These are phyloP conservation scores for Cordyceps cicadae DNA, from an alignment of 2,329 filamentous ascomycete genomes.

Conservation along the genomic window DNA sequence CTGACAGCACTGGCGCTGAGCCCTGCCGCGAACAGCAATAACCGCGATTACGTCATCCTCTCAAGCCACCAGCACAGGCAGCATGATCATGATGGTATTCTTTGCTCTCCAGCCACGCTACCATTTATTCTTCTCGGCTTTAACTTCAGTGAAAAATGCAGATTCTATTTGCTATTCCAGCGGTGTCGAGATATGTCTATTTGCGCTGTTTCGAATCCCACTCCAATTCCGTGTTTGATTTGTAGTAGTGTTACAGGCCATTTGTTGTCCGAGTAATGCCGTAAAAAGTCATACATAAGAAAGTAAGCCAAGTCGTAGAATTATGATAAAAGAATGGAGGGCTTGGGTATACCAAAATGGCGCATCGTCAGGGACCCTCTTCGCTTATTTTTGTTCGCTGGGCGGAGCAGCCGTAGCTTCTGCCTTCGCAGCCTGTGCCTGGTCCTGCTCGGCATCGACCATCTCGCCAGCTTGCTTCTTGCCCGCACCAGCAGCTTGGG, in stretches of 20 bases:
- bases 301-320: constrained; percentile 13
- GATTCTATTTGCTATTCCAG: constrained; percentile 12
- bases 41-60: constrained; percentile 7
- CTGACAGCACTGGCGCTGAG: not conserved
- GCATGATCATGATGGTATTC: not conserved
- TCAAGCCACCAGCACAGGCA: not conserved
- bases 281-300: constrained; percentile 13
- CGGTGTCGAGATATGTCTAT: constrained; percentile 14
- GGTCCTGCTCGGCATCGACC: constrained; percentile 37
- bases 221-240: constrained; percentile 10
- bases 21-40: not conserved
- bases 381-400: constrained; percentile 10
- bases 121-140: not conserved
- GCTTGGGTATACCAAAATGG: not conserved
- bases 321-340: constrained; percentile 10
- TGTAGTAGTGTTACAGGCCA: constrained; percentile 12
- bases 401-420: not conserved
- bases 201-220: constrained; percentile 11
- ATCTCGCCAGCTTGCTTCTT: constrained; percentile 46
- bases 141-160: not conserved
- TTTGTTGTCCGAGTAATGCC: constrained; percentile 7
- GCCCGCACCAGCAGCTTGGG: constrained; percentile 39
- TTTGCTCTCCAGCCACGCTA: not conserved
- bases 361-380: not conserved
- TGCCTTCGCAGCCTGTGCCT: not conserved